These are phyloP conservation scores for Hygrophila difformis DNA, from an alignment of 257 asterid genomes.

Conservation along the genomic window DNA sequence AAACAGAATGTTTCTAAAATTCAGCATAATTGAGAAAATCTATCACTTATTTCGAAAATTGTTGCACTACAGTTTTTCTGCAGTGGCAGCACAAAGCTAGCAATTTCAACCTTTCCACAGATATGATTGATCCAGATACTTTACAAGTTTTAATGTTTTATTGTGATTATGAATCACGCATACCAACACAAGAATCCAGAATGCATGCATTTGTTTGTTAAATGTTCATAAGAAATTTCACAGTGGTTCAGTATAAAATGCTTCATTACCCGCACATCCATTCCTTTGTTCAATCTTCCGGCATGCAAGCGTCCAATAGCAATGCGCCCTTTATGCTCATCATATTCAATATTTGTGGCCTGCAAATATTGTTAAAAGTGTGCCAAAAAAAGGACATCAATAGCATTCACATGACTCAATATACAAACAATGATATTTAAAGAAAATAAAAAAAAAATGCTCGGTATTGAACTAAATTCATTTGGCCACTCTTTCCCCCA, in stretches of 20 bases:
- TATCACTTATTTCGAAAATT: no score
- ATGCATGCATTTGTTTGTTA: not conserved
- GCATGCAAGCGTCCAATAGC: conserved; percentile 99
- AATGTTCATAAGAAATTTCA: conserved; percentile 7
- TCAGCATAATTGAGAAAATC: no score
- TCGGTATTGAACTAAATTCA: no score
- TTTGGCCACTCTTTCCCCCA: no score
- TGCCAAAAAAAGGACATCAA: no score
- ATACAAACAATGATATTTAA: no score
- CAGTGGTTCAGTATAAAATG: conserved; percentile 3
- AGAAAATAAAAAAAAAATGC: no score
- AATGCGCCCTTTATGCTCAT: conserved; percentile 96
- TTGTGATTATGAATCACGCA: conserved; percentile 1
- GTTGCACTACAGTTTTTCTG: no score
- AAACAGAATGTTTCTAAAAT: no score
- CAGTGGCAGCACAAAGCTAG: no score
- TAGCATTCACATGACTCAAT: no score
- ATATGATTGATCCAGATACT: not conserved
- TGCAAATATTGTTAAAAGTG: no score
- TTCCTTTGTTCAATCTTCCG: conserved; percentile 71
- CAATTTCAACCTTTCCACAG: not conserved
- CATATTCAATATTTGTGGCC: conserved; percentile 96
- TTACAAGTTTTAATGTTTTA: conserved; percentile 7
- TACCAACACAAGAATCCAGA: conserved; percentile 8
- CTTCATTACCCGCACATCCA: conserved; percentile 75